Evolutionary conservation across 1,139 yeast genomes (phyloP).

Genomic region (Saccharomyces hybrid): DNA sequence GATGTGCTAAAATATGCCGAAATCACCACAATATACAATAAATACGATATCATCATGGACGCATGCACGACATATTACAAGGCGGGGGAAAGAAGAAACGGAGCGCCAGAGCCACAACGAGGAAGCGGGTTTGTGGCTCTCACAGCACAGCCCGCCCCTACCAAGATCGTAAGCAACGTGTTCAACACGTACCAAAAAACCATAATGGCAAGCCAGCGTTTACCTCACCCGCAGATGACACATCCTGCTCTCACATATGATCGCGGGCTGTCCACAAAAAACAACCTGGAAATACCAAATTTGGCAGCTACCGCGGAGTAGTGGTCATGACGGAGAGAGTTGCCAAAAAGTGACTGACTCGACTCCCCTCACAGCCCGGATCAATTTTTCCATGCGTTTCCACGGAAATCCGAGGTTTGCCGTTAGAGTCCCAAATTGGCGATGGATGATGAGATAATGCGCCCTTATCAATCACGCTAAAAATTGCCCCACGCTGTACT

Average conservation of each 20-base stretch:
- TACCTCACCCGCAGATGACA: not conserved
- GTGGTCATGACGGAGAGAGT: not conserved
- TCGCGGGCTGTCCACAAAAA: not conserved
- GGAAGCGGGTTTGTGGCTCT: not conserved
- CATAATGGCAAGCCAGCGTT: not conserved
- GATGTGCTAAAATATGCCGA: not conserved
- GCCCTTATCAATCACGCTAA: not conserved
- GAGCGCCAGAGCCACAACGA: not conserved
- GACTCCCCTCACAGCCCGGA: not conserved
- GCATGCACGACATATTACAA: not conserved
- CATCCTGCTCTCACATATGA: not conserved
- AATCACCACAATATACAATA: not conserved
- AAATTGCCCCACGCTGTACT: not conserved
- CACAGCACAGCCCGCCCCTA: not conserved
- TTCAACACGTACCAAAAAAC: not conserved
- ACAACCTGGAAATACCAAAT: not conserved
- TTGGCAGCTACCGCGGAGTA: not conserved
- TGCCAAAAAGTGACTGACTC: not conserved
- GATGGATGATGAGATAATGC: not conserved
- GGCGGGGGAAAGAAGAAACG: not conserved
- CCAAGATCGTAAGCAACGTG: not conserved
- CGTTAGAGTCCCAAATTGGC: not conserved
- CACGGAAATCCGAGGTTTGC: not conserved
- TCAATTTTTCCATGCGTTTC: not conserved
- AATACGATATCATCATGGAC: not conserved